A percentile compares a stretch with the other conserved stretches of the same genome.
phyloP scores from a whole-genome alignment of 1,284 basidiomycete species.

The Cerioporus squamosus region DNA sequence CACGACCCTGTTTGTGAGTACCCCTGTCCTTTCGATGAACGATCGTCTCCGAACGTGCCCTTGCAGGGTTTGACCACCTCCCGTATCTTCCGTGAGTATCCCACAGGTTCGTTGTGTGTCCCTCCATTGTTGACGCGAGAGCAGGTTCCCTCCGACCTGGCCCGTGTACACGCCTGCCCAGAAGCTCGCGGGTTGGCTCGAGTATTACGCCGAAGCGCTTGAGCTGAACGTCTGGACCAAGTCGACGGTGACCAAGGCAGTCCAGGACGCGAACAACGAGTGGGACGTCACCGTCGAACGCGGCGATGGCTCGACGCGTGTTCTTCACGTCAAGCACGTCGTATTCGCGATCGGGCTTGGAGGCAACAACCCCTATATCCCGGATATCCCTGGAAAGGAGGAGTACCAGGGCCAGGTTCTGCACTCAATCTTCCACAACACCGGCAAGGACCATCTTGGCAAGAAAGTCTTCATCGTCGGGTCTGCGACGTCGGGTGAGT shows the following conservation, averaged over 20 bases:
- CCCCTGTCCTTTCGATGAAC: not conserved
- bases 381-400: conserved; percentile 51
- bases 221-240: conserved; percentile 73
- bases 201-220: conserved; percentile 64
- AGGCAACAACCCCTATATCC: conserved; percentile 53
- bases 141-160: conserved; percentile 63
- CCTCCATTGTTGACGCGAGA: no score
- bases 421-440: conserved; percentile 47
- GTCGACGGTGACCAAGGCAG: conserved; percentile 47
- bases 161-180: conserved; percentile 62
- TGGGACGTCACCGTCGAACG: conserved; percentile 59
- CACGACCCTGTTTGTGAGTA: conserved; percentile 69
- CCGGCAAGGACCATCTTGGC: conserved; percentile 43
- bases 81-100: conserved; percentile 47
- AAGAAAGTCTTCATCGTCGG: conserved; percentile 55
- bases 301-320: conserved; percentile 44
- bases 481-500: conserved; percentile 50
- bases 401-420: conserved; percentile 47
- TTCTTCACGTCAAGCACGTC: conserved; percentile 59
- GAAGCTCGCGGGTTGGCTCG: conserved; percentile 73
- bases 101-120: not conserved
- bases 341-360: conserved; percentile 67
- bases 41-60: not conserved
- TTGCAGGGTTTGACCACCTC: conserved; percentile 57
- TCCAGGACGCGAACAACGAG: conserved; percentile 50